Evolutionary conservation across 768 basidiomycete genomes (phyloP).

Genomic region (Hygrocybe punicea): DNA sequence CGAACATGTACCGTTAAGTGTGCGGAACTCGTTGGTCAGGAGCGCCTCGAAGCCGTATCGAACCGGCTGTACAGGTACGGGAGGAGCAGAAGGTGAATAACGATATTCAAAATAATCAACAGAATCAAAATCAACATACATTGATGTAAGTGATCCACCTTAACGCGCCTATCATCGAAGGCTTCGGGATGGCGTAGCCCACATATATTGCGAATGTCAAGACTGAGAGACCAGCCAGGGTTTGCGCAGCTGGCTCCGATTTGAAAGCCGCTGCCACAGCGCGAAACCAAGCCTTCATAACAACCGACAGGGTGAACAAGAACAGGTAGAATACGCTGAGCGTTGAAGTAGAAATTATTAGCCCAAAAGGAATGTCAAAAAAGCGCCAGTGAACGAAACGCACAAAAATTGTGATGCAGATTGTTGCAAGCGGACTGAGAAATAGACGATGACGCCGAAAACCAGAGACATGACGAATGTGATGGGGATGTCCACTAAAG

Average conservation of each 20-base stretch:
- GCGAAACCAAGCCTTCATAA: slow-evolving; percentile 78
- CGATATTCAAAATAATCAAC: not conserved
- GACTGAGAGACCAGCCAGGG: slow-evolving; percentile 47
- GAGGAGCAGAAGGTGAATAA: not conserved
- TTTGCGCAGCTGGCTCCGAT: slow-evolving; percentile 58
- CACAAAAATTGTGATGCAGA: slow-evolving; percentile 63
- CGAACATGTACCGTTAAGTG: slow-evolving; percentile 58
- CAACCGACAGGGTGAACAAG: slow-evolving; percentile 52
- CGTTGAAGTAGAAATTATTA: not conserved
- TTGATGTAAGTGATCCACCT: slow-evolving; percentile 67
- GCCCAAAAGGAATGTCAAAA: too few species aligned
- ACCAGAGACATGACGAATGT: slow-evolving; percentile 44
- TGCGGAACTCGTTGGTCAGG: slow-evolving; percentile 79
- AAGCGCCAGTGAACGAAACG: slow-evolving; percentile 25
- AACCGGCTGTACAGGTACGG: slow-evolving; percentile 49
- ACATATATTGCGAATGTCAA: slow-evolving; percentile 53
- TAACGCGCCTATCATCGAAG: slow-evolving; percentile 65
- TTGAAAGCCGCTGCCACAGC: slow-evolving; percentile 58
- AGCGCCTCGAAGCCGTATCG: slow-evolving; percentile 72
- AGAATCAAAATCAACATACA: slow-evolving; percentile 28
- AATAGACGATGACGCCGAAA: slow-evolving; percentile 56
- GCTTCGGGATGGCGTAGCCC: slow-evolving; percentile 59
- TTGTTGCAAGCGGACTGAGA: slow-evolving; percentile 55
- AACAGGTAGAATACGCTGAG: slow-evolving; percentile 57
- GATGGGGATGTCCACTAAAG: slow-evolving; percentile 60